These are phyloP conservation scores for Fusarium stilboides DNA, from an alignment of 2,329 filamentous ascomycete species.

Conservation along the genomic window DNA sequence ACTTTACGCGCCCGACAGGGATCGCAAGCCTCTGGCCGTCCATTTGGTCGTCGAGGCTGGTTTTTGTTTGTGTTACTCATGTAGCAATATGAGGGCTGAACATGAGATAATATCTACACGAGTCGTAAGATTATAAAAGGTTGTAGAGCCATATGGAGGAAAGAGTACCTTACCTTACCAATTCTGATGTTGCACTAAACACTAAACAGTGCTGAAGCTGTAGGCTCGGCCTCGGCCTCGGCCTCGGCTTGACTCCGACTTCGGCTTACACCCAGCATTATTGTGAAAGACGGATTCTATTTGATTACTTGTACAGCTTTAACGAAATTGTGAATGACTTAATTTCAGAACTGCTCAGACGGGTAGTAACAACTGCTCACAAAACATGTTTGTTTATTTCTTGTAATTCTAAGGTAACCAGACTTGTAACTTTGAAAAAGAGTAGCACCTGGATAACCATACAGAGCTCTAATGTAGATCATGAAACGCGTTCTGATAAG, in stretches of 20 bases:
- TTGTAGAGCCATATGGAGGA: not conserved
- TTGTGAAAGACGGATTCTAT: not conserved
- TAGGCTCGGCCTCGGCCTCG: conserved; percentile 28
- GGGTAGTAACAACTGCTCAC: not conserved
- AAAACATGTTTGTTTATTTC: not conserved
- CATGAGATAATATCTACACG: not conserved
- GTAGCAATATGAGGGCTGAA: not conserved
- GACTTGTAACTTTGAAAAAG: not conserved
- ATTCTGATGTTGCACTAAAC: not conserved
- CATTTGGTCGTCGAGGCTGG: conserved; percentile 27
- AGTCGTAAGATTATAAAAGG: not conserved
- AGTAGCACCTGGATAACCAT: not conserved
- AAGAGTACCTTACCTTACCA: too few relatives aligned
- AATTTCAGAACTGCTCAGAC: not conserved
- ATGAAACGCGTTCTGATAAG: not conserved
- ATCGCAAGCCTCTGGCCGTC: conserved; percentile 34
- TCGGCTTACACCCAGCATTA: conserved; percentile 1
- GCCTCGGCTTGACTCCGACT: conserved; percentile 17
- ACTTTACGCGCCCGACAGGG: conserved; percentile 39
- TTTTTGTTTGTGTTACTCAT: conserved; percentile 9
- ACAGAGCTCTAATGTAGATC: not conserved
- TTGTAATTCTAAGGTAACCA: not conserved
- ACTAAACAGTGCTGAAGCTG: not conserved
- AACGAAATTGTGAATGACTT: not conserved
- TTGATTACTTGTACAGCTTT: too few relatives aligned